Evolutionary conservation across 2,329 filamentous ascomycete genomes (phyloP).

Genomic region (Hymenoscyphus albidus): DNA sequence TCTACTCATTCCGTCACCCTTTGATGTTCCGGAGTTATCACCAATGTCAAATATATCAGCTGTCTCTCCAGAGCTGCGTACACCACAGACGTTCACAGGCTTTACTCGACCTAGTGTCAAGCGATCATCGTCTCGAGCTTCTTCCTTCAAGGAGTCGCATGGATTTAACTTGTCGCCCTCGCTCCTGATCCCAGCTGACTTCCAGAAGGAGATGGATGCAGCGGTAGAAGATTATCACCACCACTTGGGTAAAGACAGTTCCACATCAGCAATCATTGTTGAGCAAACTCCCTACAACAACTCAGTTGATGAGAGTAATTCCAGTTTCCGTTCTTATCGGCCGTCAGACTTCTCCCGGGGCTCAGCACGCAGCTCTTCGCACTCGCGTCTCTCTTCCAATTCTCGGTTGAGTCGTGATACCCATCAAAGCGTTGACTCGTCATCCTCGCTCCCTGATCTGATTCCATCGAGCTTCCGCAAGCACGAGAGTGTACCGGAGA

Average conservation of each 20-base stretch:
- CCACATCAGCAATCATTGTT: constrained; percentile 25
- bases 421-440: constrained; percentile 30
- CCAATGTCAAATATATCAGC: constrained; percentile 30
- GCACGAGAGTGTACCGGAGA: constrained; percentile 3
- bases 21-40: constrained; percentile 33
- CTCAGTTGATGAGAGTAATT: constrained; percentile 31
- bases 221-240: constrained; percentile 32
- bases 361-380: constrained; percentile 30
- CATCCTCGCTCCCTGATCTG: constrained; percentile 35
- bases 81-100: constrained; percentile 24
- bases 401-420: constrained; percentile 31
- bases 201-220: constrained; percentile 49
- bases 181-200: constrained; percentile 59
- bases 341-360: constrained; percentile 33
- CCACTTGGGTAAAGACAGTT: constrained; percentile 22
- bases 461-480: constrained; percentile 27
- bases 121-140: constrained; percentile 40
- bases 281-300: constrained; percentile 26
- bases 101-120: constrained; percentile 13
- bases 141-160: constrained; percentile 56
- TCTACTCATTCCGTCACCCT: constrained; percentile 28
- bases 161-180: constrained; percentile 58
- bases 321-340: constrained; percentile 32
- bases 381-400: constrained; percentile 27
- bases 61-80: constrained; percentile 27